These are phyloP conservation scores for Moesziomyces sp. DNA, from an alignment of 1,284 basidiomycete species.

Conservation along the genomic window DNA sequence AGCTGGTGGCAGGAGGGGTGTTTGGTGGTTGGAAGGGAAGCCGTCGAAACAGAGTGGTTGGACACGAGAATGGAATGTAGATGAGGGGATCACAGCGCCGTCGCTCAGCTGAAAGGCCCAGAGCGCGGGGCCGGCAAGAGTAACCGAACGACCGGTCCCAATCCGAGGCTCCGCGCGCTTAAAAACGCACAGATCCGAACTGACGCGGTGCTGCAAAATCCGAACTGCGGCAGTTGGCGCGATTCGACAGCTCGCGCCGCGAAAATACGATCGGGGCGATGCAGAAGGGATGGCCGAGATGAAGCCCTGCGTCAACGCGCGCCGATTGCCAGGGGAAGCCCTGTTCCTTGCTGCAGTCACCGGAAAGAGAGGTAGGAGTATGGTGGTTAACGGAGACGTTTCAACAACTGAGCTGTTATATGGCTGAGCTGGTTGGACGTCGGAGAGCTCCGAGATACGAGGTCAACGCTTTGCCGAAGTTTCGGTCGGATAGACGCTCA, in stretches of 20 bases:
- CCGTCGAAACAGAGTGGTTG: not conserved
- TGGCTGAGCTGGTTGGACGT: not conserved
- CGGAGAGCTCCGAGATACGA: too few relatives aligned
- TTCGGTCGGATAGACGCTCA: not conserved
- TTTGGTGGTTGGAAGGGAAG: not conserved
- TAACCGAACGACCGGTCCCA: constrained; percentile 24
- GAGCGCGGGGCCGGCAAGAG: constrained; percentile 10
- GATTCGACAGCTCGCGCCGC: not conserved
- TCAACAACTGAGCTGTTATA: not conserved
- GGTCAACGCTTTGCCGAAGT: not conserved
- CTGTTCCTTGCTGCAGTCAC: too few relatives aligned
- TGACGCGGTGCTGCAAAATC: not conserved
- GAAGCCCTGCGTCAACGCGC: too few relatives aligned
- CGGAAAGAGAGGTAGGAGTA: too few relatives aligned
- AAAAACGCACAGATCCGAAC: not conserved
- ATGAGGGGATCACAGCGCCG: too few relatives aligned
- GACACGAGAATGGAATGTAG: not conserved
- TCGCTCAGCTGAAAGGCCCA: not conserved
- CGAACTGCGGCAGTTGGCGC: not conserved
- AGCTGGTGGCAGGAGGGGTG: not conserved
- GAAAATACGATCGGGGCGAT: not conserved
- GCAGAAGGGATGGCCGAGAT: too few relatives aligned
- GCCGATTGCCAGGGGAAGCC: too few relatives aligned
- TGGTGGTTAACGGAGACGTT: not conserved
- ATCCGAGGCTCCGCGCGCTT: not conserved